Conservation (phyloP, 23 red algal genomes). For the Chondrus crispus region DNA sequence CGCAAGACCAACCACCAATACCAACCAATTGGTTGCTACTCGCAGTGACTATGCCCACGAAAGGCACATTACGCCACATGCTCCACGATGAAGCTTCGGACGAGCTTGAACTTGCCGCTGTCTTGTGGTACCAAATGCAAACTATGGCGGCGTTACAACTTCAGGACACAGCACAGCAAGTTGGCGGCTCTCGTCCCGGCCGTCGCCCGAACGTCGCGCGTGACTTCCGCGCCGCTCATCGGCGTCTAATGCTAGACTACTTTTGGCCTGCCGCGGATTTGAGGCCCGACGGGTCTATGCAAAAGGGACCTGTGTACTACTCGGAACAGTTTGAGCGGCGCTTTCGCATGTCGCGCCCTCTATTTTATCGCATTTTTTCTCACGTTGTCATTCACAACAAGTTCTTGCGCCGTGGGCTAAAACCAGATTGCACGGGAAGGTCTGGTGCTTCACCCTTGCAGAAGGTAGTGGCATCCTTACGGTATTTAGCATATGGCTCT, state of each 20-base stretch:
- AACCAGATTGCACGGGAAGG: not conserved
- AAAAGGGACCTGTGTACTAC: not conserved
- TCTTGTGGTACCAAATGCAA: too few species aligned
- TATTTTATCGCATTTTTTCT: not conserved
- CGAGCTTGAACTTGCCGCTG: too few species aligned
- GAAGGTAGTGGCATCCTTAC: conserved; percentile 9
- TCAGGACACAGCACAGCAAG: too few species aligned
- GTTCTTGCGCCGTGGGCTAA: not conserved
- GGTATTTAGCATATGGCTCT: not conserved
- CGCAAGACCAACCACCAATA: too few species aligned
- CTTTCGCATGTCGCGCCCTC: not conserved
- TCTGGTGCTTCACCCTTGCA: not conserved
- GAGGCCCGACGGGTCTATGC: not conserved
- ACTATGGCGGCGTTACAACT: too few species aligned
- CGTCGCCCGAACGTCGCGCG: not conserved
- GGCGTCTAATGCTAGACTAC: conserved; percentile 18
- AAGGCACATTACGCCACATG: too few species aligned
- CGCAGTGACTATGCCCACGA: too few species aligned
- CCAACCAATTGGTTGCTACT: too few species aligned
- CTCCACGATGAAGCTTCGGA: too few species aligned
- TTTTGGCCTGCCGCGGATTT: not conserved
- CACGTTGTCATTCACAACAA: not conserved
- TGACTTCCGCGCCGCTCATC: not conserved
- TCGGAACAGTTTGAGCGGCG: not conserved
- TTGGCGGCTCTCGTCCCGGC: not conserved